Conservation (phyloP, 139 green algal species). For the Micractinium conductrix region DNA sequence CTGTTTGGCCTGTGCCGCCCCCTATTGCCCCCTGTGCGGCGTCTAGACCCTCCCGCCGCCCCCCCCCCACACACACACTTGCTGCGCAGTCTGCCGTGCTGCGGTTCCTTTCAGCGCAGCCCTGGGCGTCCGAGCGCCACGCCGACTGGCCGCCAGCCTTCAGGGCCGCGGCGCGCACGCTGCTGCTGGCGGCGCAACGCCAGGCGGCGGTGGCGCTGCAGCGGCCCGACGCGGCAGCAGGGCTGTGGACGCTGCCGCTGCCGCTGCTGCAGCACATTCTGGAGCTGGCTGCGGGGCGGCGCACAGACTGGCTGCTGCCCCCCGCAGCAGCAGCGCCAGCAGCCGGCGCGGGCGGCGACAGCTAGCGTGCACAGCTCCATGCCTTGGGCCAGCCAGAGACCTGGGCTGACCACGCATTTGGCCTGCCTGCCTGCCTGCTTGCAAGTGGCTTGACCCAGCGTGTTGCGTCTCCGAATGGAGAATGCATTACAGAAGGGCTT, state of each 20-base stretch:
- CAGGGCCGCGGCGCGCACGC: not conserved
- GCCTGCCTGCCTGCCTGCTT: not conserved
- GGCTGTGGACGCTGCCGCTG: conserved; percentile 8
- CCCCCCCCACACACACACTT: not conserved
- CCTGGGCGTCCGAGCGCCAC: not conserved
- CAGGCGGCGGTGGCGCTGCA: not conserved
- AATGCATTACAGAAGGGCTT: too few species aligned
- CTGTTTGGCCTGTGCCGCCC: too few species aligned
- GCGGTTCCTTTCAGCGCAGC: conserved; percentile 1
- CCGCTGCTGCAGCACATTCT: not conserved
- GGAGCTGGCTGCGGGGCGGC: not conserved
- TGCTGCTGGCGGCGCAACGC: conserved; percentile 18
- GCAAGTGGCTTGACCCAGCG: too few species aligned
- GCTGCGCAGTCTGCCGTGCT: conserved; percentile 1
- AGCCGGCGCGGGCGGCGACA: not conserved
- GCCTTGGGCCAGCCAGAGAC: not conserved
- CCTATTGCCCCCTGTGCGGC: too few species aligned
- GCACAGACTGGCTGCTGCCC: not conserved
- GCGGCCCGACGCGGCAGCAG: not conserved
- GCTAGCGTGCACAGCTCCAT: not conserved
- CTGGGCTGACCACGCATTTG: not conserved
- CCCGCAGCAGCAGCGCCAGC: not conserved
- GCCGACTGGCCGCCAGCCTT: conserved; percentile 12
- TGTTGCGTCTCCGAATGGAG: too few species aligned
- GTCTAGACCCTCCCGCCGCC: not conserved